phyloP scores from a whole-genome alignment of 202 grass and related monocot genomes.

The Panicum hallii region DNA sequence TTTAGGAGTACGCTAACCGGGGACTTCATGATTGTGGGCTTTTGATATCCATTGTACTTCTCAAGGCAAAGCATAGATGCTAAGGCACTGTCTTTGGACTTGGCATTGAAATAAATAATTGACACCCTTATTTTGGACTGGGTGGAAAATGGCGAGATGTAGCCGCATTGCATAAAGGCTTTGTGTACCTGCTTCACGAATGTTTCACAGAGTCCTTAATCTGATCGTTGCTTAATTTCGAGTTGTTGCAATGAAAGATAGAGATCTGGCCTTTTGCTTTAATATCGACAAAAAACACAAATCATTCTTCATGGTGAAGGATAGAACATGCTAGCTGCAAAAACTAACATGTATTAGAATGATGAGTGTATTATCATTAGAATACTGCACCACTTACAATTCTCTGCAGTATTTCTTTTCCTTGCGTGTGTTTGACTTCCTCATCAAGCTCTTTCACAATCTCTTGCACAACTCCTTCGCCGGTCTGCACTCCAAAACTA shows the following conservation, averaged over 20 bases:
- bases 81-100: background rate
- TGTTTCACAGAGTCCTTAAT: background rate
- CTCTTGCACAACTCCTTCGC: background rate
- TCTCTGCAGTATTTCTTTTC: background rate
- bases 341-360: background rate
- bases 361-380: background rate
- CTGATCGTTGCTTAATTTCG: background rate
- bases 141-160: background rate
- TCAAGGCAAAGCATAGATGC: background rate
- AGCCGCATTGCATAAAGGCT: background rate
- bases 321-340: background rate
- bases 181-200: background rate
- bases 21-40: too few species aligned
- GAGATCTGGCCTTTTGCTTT: background rate
- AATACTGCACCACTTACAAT: background rate
- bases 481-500: background rate
- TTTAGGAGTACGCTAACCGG: too few species aligned
- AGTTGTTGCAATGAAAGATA: background rate
- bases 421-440: background rate
- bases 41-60: background rate
- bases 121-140: background rate
- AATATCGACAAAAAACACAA: background rate
- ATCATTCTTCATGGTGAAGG: background rate
- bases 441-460: background rate
- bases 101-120: background rate